Base-by-base conservation (phyloP, 768 basidiomycete species). In the Podaxis pistillaris region DNA sequence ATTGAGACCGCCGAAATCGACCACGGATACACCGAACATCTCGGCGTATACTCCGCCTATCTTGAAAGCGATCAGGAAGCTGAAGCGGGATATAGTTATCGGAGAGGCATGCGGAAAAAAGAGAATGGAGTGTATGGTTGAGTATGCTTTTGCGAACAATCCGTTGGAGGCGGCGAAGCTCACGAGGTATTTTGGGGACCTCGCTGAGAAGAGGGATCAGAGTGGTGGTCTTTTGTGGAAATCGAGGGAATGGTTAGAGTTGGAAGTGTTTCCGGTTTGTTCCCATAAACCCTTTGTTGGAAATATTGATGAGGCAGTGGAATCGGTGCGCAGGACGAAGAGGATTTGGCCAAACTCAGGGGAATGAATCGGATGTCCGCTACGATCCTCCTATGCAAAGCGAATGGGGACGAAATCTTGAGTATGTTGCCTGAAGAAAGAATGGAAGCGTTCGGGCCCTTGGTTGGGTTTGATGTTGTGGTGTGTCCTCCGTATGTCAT, bases 341-440 rank as follows among this genome's bases (percentile, higher is more conserved):
- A 76, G 28, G 79, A 84, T 65, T 74, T 93, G 53, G 81, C 84
- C 0, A 69, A 72, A 1, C 76, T 84, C 8, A 74, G 78, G 4
- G 87, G 88, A 15, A 86, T 93, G 84, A 93, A 93, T 62, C 73
- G 77, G 5, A 90, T 91, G 69, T 85, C 86, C 0, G 86, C 91
- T 5, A 79, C 83, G n/a, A 73, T 87, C 3, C 80, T 93, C 61
- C 73, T 91, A 1, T 84, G 79, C 57, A 81, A 85, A 62, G 76
- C 78, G 6, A 74, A 78, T 3, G 67, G 89, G 5, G 80, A 86
- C 15, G 78, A 83, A 3, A 84, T 91, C 67, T 67, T 93, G 26
- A 77, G 82, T 13, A 71, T 82, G 72, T 70, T 74, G 8, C 70
- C 83, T 2, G 79, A 87, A 44, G 77, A 73, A 40, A 77, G 89